phyloP scores from a whole-genome alignment of 2,329 filamentous ascomycete genomes.

The Monilinia aucupariae region DNA sequence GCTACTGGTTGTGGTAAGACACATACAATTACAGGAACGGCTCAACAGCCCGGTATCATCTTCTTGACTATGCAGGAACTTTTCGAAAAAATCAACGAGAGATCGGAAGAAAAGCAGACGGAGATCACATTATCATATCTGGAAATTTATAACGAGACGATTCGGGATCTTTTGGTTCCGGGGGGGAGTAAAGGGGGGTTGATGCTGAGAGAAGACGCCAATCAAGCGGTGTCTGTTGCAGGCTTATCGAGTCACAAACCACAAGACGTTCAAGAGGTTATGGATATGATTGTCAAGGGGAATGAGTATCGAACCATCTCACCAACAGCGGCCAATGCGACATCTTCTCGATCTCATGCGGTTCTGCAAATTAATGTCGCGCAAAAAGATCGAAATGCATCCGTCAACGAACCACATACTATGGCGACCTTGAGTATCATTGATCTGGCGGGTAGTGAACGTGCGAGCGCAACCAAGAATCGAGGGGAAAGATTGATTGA shows the following conservation, averaged over 20 bases:
- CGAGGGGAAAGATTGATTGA: conserved; percentile 84
- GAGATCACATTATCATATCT: conserved; percentile 92
- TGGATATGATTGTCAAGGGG: conserved; percentile 97
- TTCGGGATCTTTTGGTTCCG: conserved; percentile 86
- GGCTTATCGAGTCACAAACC: conserved; percentile 89
- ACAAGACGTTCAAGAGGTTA: conserved; percentile 88
- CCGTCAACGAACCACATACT: conserved; percentile 88
- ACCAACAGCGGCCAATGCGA: conserved; percentile 93
- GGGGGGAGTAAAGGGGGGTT: conserved; percentile 72
- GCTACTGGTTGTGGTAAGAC: conserved; percentile 98
- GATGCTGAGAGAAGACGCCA: conserved; percentile 90
- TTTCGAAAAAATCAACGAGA: conserved; percentile 90
- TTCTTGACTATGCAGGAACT: conserved; percentile 99
- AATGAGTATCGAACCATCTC: conserved; percentile 95
- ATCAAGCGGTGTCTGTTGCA: conserved; percentile 85
- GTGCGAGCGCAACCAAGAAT: conserved; percentile 95
- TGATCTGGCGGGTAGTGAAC: conserved; percentile 90
- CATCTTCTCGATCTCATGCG: conserved; percentile 93
- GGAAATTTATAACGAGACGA: conserved; percentile 99
- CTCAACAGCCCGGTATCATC: conserved; percentile 92
- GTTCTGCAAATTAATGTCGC: conserved; percentile 96
- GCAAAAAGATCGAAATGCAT: conserved; percentile 88
- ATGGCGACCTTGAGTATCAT: conserved; percentile 99
- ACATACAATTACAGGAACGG: conserved; percentile 90
- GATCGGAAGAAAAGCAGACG: conserved; percentile 78